Base-by-base conservation (phyloP, 1,139 yeast genomes). In the Pichia sp. region DNA sequence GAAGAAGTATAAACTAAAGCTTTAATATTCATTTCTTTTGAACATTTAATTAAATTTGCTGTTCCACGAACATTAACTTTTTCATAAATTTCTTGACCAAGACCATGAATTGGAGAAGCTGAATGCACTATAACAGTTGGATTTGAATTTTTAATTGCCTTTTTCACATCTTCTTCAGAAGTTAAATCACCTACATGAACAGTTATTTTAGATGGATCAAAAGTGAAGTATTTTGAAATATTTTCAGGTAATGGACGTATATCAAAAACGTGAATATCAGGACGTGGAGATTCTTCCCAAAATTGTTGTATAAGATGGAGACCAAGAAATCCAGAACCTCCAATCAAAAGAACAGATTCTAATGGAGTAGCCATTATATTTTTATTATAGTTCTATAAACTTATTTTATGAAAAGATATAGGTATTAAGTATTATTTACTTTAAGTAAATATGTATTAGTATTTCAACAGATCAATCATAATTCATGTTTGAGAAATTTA, bases 281-380 rank as follows among this genome's bases (percentile, higher is more conserved):
- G 87, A 38, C 77, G 69, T n/a, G 94, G 87, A 29, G 74, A 61
- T 41, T 74, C 68, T 46, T 74, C 73, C 68, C 78, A 75, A 64
- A 89, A 90, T 63, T 87, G 95, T 56, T 90, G 90, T 41, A 92
- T 79, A 53, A 94, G 70, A 58, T 92, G 97, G 40, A 87, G 78
- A 2, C 99, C 99, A 30, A 94, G 74, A 57, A 94, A 94, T 0
- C 99, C 99, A 4, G 96, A 72, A 4, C 98, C 98, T 40, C 98
- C 98, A 32, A 92, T 78, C 30, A 92, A 71, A 34, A 92, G 76
- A 4, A 90, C 95, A 1, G 92, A 80, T 29, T 77, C 67, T 38
- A 72, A 49, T 6, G 55, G 37, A 23, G 50, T 28, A 25, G 47
- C 37, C 36, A 33, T 33, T 24, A 4, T 33, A 6, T 12, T 3